Conservation (phyloP, 257 asterid genomes). For the Oldenlandia corymbosa region DNA sequence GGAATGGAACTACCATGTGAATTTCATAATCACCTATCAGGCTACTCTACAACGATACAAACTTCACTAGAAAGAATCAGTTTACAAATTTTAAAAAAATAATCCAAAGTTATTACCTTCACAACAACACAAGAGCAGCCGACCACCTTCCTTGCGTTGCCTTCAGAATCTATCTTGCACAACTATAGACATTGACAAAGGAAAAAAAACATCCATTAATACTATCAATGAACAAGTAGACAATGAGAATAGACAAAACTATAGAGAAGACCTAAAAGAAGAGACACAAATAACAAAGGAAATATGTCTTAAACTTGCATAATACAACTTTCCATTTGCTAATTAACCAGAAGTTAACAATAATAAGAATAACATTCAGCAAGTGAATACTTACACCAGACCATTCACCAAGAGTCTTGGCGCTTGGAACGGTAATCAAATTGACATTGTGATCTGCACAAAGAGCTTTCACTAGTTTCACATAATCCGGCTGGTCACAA, state of each 20-base stretch:
- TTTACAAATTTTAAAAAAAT: slow-evolving; percentile 2
- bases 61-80: neutral
- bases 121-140: slow-evolving; percentile 69
- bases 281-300: too few species aligned
- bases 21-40: too few species aligned
- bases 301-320: too few species aligned
- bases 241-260: too few species aligned
- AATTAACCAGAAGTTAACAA: too few species aligned
- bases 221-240: too few species aligned
- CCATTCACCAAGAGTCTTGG: slow-evolving; percentile 82
- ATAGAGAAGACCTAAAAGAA: too few species aligned
- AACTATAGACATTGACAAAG: slow-evolving; percentile 31
- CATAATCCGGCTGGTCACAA: slow-evolving; percentile 58
- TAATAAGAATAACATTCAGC: neutral
- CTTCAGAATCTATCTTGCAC: slow-evolving; percentile 76
- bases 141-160: slow-evolving; percentile 72
- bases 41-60: neutral
- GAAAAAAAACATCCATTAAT: neutral
- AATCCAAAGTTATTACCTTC: slow-evolving; percentile 34
- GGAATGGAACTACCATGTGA: neutral
- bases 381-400: slow-evolving; percentile 45
- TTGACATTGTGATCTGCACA: slow-evolving; percentile 67
- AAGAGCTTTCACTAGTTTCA: slow-evolving; percentile 62
- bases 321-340: too few species aligned
- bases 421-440: slow-evolving; percentile 57